Base-by-base conservation (phyloP, 495 filamentous ascomycete genomes). In the Neurospora africana region DNA sequence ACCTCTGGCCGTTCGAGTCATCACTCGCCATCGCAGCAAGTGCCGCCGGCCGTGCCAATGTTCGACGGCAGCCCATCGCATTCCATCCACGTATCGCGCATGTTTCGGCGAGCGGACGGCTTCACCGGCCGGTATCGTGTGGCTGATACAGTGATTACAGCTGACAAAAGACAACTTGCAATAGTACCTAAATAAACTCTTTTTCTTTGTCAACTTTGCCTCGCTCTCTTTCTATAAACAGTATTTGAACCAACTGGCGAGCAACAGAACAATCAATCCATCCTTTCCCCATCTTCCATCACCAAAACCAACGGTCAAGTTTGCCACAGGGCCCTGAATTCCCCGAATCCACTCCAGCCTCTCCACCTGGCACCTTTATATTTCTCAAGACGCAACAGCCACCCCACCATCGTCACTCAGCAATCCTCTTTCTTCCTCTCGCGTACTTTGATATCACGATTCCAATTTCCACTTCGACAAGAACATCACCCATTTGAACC, bases 1-100 rank as follows among this genome's bases (percentile, higher is more conserved):
- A 75, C 78, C 43, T 27, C 73, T 78, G 70, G 78, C 78, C 78
- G 78, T 75, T 77, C 76, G 78, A 79, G 78, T 79, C 78, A 79
- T 41, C 69, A 47, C 44, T 70, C 19, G 41, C 69, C 39, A 35
- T 53, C 33, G 38, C 10, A 44, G 41, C 44, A 27, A 23, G 40
- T 47, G 27, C 69, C 44, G 30, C 76, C 69, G 70, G 30, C 61
- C 73, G 70, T 69, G 61, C 72, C 69, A 37, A 40, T 35, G 69
- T 80, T 80, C 78, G 77, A 78, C 76, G 72, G 77, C 75, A 72
- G 74, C 77, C 78, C 76, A 80, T 78, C 37, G 43, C 72, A 53
- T 79, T 80, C 78, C 73, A 76, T 70, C 41, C 58, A 67, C 23
- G 53, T 61, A 61, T 61, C 13, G 53, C 13, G 53, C 53, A 61